These are phyloP conservation scores for Globisporangium cystogenes DNA, from an alignment of 352 stramenopile genomes.

Conservation along the genomic window DNA sequence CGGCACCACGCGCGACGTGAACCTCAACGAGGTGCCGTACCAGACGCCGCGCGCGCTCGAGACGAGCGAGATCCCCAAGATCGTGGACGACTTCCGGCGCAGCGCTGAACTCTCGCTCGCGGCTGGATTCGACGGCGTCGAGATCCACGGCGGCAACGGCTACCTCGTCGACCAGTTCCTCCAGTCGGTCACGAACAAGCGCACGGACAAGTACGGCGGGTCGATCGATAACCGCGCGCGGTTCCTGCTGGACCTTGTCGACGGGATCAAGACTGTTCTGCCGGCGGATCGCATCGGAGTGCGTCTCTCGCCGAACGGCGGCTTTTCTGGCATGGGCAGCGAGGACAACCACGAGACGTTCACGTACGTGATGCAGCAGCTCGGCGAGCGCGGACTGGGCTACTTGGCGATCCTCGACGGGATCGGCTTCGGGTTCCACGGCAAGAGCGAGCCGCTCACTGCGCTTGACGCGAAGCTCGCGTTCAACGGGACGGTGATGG, in stretches of 20 bases:
- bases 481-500: constrained; percentile 53
- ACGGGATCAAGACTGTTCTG: constrained; percentile 28
- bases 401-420: constrained; percentile 62
- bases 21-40: constrained; percentile 9
- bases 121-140: constrained; percentile 88
- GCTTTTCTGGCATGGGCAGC: constrained; percentile 29
- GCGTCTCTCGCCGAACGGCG: constrained; percentile 37
- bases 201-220: constrained; percentile 65
- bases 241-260: constrained; percentile 67
- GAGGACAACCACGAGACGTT: constrained; percentile 32
- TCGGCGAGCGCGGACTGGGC: constrained; percentile 52
- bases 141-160: constrained; percentile 85
- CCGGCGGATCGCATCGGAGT: constrained; percentile 32
- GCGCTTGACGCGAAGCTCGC: constrained; percentile 21
- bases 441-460: constrained; percentile 6
- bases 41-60: constrained; percentile 46
- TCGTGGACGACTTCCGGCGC: constrained; percentile 58
- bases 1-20: constrained; percentile 5
- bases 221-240: constrained; percentile 54
- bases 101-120: constrained; percentile 56
- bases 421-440: constrained; percentile 30
- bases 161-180: constrained; percentile 85
- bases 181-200: constrained; percentile 41
- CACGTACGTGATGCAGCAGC: constrained; percentile 38
- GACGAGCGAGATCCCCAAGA: constrained; percentile 51